Evolutionary conservation across 257 asterid species (phyloP), one percentile per base, ranked within the genome.

Genomic region (Primulina huaijiensis): DNA sequence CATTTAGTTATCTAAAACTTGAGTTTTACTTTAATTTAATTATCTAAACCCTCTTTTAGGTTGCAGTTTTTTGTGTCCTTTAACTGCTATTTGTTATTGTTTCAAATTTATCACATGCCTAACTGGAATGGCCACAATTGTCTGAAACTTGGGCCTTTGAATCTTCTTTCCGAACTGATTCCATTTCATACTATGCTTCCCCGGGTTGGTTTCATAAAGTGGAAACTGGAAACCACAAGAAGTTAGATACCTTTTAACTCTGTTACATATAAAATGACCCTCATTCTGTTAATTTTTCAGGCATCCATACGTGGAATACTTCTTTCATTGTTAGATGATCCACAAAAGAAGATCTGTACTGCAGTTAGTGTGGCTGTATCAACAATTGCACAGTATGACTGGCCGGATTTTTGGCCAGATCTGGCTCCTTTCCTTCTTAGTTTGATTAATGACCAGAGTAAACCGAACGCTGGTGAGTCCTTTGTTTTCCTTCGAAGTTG

Each of bases 361-460:
- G 96, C 99, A 67, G 81, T 94, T 71, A 83, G 97, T 81, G 87
- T 91, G 76, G 95, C 96, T 69, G 84, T 87, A 78, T 93, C 97
- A 34, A 61, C 86, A 46, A 83, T 90, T 74, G 97, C 97, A 68
- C 90, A 85, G 38, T 82, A 78, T 76, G 99, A 94, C 60, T 91
- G 99, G 95, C 97, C 96, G 33, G 99, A 94, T 74, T 89, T 85
- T 60, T 93, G 99, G 99, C 96, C 96, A 58, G 96, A 91, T 62
- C 86, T 94, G 64, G 73, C 89, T 55, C 95, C 97, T 6, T 80
- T 77, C 72, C 89, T 94, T 53, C 68, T 94, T 64, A 80, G 84
- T 72, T 77, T 84, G 80, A 82, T 91, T 62, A 84, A 67, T 71
- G 89, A 88, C 76, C 92, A 84, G 80, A 78, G 75, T 69, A 86